Percentiles rank a stretch among this genome's conserved stretches.
phyloP scores from a whole-genome alignment of 176 grass and related monocot genomes.

The Puccinellia tenuiflora region DNA sequence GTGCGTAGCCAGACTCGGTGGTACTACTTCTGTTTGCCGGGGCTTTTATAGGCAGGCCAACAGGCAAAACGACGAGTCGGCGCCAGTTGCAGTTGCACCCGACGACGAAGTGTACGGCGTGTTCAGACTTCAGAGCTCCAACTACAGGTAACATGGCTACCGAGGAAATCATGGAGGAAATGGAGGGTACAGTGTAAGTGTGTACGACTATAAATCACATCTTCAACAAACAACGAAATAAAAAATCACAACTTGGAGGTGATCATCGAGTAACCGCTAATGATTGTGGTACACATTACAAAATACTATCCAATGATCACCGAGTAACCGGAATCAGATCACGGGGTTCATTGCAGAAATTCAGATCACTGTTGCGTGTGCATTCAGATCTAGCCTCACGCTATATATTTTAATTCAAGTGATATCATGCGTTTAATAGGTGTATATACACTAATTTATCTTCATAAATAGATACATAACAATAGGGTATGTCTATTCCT shows the following conservation, averaged over 20 bases:
- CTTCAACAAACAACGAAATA: neutral
- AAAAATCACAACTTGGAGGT: neutral
- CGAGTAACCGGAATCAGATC: neutral
- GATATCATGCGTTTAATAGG: no score
- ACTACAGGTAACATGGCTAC: conserved; percentile 21
- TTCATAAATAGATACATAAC: no score
- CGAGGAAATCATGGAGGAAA: conserved; percentile 13
- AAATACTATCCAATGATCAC: neutral
- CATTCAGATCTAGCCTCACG: no score
- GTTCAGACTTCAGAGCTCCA: neutral
- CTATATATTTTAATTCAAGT: no score
- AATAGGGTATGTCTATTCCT: no score
- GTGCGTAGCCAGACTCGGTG: conserved; percentile 7
- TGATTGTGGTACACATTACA: neutral
- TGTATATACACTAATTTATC: no score
- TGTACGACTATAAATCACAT: neutral
- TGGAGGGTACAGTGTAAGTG: neutral
- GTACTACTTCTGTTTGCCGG: neutral
- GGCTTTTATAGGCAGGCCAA: conserved; percentile 42
- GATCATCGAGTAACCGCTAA: neutral
- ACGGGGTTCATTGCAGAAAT: no score
- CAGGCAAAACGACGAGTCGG: neutral
- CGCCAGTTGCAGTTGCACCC: neutral
- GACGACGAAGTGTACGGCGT: neutral
- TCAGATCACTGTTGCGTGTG: no score